These are phyloP conservation scores for Dendrobium officinale DNA, from an alignment of 106 monocot species.

Conservation along the genomic window DNA sequence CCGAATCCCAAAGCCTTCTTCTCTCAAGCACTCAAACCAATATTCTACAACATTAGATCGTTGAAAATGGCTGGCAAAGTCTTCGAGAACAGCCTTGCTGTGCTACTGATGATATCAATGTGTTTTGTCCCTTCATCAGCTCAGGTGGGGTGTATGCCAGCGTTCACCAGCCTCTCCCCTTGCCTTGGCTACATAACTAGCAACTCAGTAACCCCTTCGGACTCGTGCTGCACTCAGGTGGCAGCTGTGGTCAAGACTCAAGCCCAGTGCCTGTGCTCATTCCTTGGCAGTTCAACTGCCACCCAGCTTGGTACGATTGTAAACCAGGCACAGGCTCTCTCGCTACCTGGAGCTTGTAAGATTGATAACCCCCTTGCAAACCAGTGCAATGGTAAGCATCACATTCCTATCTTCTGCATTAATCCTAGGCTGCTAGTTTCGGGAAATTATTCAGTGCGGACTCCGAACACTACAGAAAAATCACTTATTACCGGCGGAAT, in stretches of 20 bases:
- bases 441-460: too few species aligned
- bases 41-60: not conserved
- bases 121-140: not conserved
- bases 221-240: not conserved
- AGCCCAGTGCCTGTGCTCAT: not conserved
- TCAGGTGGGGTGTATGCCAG: not conserved
- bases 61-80: not conserved
- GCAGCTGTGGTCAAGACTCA: not conserved
- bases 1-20: not conserved
- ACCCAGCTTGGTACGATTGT: not conserved
- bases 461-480: too few species aligned
- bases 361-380: not conserved
- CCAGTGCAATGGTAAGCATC: not conserved
- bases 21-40: not conserved
- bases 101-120: not conserved
- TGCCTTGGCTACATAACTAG: not conserved
- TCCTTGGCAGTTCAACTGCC: not conserved
- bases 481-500: too few species aligned
- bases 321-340: not conserved
- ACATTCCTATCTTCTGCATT: not conserved
- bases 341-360: slow-evolving; percentile 1
- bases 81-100: not conserved
- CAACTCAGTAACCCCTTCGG: not conserved
- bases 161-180: not conserved
- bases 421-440: too few species aligned